A percentile compares a stretch with the other conserved stretches of the same genome.
phyloP scores from a whole-genome alignment of 192 early-diverging fungal genomes.

The Rhizophagus prolifer region DNA sequence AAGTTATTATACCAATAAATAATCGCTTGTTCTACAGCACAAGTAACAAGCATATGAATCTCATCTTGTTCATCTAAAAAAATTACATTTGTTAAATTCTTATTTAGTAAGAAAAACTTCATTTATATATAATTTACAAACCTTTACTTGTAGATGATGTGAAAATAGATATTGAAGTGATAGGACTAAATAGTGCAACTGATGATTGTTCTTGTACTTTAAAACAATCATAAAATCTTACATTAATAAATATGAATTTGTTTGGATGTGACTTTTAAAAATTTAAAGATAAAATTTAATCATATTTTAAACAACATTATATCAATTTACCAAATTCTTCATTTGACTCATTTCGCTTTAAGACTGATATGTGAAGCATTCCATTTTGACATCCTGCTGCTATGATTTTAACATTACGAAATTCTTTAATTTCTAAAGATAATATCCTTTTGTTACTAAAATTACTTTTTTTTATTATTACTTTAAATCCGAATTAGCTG shows the following conservation, averaged over 20 bases:
- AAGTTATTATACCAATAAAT: conserved; percentile 46
- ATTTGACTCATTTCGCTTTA: neutral
- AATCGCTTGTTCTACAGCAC: conserved; percentile 55
- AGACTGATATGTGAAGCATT: conserved; percentile 14
- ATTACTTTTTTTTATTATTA: neutral
- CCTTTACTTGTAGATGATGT: conserved; percentile 19
- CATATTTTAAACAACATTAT: neutral
- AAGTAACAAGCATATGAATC: conserved; percentile 53
- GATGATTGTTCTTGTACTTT: conserved; percentile 6
- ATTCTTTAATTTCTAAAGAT: conserved; percentile 23
- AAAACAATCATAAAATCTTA: neutral
- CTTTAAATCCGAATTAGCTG: neutral
- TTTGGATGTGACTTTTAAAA: no score
- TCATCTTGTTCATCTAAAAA: conserved; percentile 12
- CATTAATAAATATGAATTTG: neutral
- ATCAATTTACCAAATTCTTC: conserved; percentile 1
- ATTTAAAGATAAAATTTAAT: no score
- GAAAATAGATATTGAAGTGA: conserved; percentile 23
- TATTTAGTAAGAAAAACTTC: neutral
- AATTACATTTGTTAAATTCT: neutral
- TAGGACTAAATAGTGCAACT: conserved; percentile 10
- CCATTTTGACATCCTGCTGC: conserved; percentile 31
- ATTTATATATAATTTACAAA: neutral
- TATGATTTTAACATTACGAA: conserved; percentile 16
- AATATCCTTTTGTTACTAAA: neutral